Base-by-base conservation (phyloP, 495 filamentous ascomycete genomes). In the Pyrenula aspistea region DNA sequence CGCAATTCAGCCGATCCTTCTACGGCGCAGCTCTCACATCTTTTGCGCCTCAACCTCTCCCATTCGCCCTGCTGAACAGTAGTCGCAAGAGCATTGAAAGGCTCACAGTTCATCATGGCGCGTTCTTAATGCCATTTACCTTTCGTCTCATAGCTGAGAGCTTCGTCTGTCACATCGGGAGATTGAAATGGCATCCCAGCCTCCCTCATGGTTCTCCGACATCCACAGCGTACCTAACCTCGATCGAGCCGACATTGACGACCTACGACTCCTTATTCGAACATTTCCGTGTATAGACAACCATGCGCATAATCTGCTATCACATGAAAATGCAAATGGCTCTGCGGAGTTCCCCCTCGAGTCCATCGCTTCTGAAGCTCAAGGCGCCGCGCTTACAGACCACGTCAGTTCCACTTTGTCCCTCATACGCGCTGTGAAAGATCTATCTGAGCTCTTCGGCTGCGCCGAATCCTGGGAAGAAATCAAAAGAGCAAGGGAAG, bases 221-320 rank as follows among this genome's bases (percentile, higher is more conserved):
- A 8, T 52, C 19, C 50, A 52, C 50, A 20, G 22, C 10, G 22
- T 52, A 8, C n/a, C 19, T 8, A 10, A 52, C 50, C 50, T 52
- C 8, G 19, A 52, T 21, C n/a, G n/a, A 52, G 50, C 50, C 50
- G 36, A 23, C 25, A 56, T 73, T 2, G 56, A 70, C 22, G 67
- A 66, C 4, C 70, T 82, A 22, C 67, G 67, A 22, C 62, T 65
- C 10, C 60, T 82, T 22, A 83, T 93, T 53, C 76, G 79, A 57
- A 75, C 62, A 15, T 87, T 83, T 36, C 89, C 91, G 0, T 78
- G 92, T 60, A 91, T 96, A 64, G 91, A 96, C 65, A 84, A 92
- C 64, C 91, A 96, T 71, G 88, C 86, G 42, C 90, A 96, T 64
- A 90, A 89, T 61, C 71, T 91, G 0, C 73, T 95, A 22, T 68